phyloP scores from a whole-genome alignment of 1,284 basidiomycete species.

The Lignosus rhinocerotis region DNA sequence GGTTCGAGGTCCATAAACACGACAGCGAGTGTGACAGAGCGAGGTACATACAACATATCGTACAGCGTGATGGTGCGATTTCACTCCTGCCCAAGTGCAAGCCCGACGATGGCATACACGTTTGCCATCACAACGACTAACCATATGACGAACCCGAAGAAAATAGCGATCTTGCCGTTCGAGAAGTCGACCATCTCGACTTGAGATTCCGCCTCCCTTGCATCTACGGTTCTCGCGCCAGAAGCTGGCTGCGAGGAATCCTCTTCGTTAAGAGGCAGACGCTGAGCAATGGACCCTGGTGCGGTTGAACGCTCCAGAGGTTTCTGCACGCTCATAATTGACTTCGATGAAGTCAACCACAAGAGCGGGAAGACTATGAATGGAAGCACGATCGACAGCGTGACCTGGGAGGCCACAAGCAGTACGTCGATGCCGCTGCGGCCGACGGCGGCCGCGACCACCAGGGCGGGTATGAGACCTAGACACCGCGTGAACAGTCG shows the following conservation, averaged over 20 bases:
- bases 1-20: neutral
- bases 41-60: neutral
- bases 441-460: conserved; percentile 79
- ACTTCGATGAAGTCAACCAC: conserved; percentile 69
- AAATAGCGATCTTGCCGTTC: conserved; percentile 55
- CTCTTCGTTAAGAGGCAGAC: too few species aligned
- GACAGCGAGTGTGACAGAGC: conserved; percentile 4
- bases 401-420: conserved; percentile 87
- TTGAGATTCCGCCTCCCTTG: conserved; percentile 16
- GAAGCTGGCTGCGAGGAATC: too few species aligned
- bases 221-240: neutral
- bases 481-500: conserved; percentile 84
- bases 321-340: conserved; percentile 65
- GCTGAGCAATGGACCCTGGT: neutral
- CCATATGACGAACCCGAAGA: conserved; percentile 64
- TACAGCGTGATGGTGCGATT: neutral
- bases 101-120: conserved; percentile 57
- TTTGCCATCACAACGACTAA: conserved; percentile 69
- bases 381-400: conserved; percentile 86
- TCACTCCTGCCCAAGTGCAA: conserved; percentile 38
- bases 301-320: conserved; percentile 13
- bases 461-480: conserved; percentile 84
- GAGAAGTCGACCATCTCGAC: conserved; percentile 58
- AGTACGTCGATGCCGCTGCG: conserved; percentile 76
- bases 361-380: conserved; percentile 84